Conservation (phyloP, 2,329 filamentous ascomycete genomes). For the Purpureocillium lavendulum region DNA sequence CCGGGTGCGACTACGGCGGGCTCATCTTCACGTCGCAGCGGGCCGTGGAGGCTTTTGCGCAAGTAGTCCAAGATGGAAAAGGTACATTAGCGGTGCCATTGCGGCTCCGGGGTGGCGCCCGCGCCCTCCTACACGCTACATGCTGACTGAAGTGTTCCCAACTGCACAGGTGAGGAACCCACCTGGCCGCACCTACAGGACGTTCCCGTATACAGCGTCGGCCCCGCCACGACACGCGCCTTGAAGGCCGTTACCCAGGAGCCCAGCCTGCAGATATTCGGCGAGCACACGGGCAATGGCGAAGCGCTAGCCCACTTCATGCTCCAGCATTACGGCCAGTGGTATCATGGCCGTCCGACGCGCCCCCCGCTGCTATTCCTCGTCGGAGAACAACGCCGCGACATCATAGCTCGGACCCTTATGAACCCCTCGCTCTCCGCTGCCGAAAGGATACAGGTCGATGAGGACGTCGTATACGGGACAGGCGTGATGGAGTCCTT, state of each 20-base stretch:
- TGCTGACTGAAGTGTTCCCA: background rate
- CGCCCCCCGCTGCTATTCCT: constrained; percentile 72
- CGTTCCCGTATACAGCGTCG: constrained; percentile 67
- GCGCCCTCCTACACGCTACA: background rate
- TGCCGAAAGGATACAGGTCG: constrained; percentile 52
- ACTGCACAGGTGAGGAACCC: background rate
- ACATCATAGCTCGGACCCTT: constrained; percentile 79
- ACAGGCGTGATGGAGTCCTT: constrained; percentile 80
- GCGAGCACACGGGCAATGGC: constrained; percentile 77
- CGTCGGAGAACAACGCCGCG: constrained; percentile 81
- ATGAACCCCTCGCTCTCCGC: constrained; percentile 46
- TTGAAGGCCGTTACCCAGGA: constrained; percentile 46
- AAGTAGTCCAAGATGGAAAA: constrained; percentile 48
- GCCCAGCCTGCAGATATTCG: constrained; percentile 56
- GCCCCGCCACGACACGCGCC: constrained; percentile 71
- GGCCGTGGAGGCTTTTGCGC: constrained; percentile 69
- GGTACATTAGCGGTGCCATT: constrained; percentile 15
- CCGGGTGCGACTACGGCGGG: constrained; percentile 53
- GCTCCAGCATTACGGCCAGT: constrained; percentile 61
- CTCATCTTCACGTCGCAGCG: constrained; percentile 78
- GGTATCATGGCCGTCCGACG: constrained; percentile 31
- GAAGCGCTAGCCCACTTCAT: constrained; percentile 73
- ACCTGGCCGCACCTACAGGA: constrained; percentile 46
- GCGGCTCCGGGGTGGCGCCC: background rate
- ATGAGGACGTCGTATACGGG: constrained; percentile 79